Evolutionary conservation across 805 yeast species (phyloP).

Genomic region (Wickerhamomyces tratensis): DNA sequence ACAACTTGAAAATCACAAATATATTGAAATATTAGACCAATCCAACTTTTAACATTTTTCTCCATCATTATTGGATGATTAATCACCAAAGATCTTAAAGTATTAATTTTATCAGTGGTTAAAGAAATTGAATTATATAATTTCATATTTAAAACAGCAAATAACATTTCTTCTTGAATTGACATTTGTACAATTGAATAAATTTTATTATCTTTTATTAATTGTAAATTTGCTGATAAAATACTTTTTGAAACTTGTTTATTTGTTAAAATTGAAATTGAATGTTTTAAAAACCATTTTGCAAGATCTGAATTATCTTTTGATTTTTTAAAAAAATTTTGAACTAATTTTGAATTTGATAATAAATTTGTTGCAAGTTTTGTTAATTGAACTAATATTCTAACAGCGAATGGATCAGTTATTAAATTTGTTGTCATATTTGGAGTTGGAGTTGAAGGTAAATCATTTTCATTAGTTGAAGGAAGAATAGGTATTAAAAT

Average conservation of each 20-base stretch:
- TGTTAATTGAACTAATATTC: conserved; percentile 16
- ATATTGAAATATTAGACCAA: conserved; percentile 9
- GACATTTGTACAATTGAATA: conserved; percentile 2
- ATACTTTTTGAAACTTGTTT: conserved; percentile 12
- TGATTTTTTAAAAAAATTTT: conserved; percentile 3
- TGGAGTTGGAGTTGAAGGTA: no score
- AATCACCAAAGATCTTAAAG: conserved; percentile 10
- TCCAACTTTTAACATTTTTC: conserved; percentile 16
- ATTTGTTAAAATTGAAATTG: conserved; percentile 6
- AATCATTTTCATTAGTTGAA: no score
- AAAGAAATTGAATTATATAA: conserved; percentile 12
- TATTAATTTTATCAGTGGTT: conserved; percentile 11
- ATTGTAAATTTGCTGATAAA: conserved; percentile 15
- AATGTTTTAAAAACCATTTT: conserved; percentile 9
- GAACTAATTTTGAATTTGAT: conserved; percentile 6
- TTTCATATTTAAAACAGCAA: conserved; percentile 14
- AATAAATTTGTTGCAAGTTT: conserved; percentile 9
- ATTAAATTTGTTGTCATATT: background rate
- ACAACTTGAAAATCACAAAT: conserved; percentile 10
- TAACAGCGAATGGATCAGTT: conserved; percentile 12
- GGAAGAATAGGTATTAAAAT: conserved; percentile 1
- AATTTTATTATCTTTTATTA: conserved; percentile 14
- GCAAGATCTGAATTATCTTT: conserved; percentile 3
- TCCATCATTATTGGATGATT: conserved; percentile 16
- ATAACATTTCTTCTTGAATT: conserved; percentile 12